A percentile compares a stretch with the other conserved stretches of the same genome.
phyloP scores from a whole-genome alignment of 768 basidiomycete genomes.

The Leccinum obscurum region DNA sequence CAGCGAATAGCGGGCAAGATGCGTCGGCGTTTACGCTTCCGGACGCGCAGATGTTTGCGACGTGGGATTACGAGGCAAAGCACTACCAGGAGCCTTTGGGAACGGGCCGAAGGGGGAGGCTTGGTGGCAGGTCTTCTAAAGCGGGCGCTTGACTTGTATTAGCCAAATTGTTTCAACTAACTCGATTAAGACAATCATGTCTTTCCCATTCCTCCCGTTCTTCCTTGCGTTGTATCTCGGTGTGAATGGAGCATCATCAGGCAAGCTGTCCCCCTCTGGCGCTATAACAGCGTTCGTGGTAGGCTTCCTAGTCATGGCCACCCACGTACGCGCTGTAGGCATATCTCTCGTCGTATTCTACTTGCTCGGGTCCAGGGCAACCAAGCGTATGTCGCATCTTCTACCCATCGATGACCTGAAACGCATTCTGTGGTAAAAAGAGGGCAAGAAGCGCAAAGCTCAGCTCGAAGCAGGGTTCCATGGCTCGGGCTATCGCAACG shows the following conservation, averaged over 20 bases:
- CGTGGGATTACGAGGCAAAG: slow-evolving; percentile 51
- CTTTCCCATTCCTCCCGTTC: slow-evolving; percentile 42
- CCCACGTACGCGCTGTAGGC: slow-evolving; percentile 65
- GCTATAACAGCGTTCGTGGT: slow-evolving; percentile 75
- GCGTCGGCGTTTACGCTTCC: slow-evolving; percentile 37
- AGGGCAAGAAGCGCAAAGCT: slow-evolving; percentile 74
- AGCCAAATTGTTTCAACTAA: neutral
- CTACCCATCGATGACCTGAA: neutral
- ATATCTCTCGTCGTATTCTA: slow-evolving; percentile 75
- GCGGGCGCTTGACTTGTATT: neutral
- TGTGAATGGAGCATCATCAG: slow-evolving; percentile 67
- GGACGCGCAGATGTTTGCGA: slow-evolving; percentile 50
- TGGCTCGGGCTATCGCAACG: slow-evolving; percentile 70
- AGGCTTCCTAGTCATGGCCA: slow-evolving; percentile 71
- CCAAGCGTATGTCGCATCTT: slow-evolving; percentile 57
- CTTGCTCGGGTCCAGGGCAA: slow-evolving; percentile 76
- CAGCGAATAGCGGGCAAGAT: slow-evolving; percentile 23
- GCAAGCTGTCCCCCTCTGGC: slow-evolving; percentile 76
- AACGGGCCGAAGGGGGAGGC: slow-evolving; percentile 30
- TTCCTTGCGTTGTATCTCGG: slow-evolving; percentile 54
- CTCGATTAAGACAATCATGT: slow-evolving; percentile 11
- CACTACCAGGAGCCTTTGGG: slow-evolving; percentile 39
- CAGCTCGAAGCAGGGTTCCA: slow-evolving; percentile 58
- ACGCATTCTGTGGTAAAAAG: slow-evolving; percentile 32
- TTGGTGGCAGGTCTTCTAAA: neutral